Evolutionary conservation across 2,329 filamentous ascomycete genomes (phyloP).

Genomic region (Curvularia hawaiiensis): DNA sequence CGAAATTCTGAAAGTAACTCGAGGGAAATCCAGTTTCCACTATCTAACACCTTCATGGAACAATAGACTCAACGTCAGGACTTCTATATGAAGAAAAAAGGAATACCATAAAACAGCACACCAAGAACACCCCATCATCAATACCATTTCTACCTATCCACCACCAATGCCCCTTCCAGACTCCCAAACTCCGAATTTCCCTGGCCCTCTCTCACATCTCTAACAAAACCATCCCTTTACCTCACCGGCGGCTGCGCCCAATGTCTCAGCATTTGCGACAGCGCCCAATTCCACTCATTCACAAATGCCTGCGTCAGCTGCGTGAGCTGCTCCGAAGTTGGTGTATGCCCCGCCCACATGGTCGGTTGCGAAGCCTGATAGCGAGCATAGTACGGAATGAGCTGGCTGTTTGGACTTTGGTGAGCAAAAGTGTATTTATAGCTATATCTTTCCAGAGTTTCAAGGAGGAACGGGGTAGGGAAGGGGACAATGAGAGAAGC

Average conservation of each 20-base stretch:
- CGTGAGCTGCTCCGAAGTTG: conserved; percentile 60
- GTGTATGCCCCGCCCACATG: conserved; percentile 71
- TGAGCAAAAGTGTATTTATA: not conserved
- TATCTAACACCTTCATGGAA: not conserved
- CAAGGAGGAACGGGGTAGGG: not conserved
- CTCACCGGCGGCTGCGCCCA: conserved; percentile 62
- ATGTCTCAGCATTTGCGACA: conserved; percentile 70
- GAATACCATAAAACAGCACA: not conserved
- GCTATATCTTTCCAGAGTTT: not conserved
- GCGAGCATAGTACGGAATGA: conserved; percentile 66
- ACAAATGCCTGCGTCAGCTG: conserved; percentile 68
- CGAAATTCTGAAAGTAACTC: not conserved
- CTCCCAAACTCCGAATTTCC: not conserved
- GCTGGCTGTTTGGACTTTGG: conserved; percentile 50
- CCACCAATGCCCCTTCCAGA: no score
- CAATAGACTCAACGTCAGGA: not conserved
- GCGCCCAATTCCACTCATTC: conserved; percentile 69
- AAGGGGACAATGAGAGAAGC: conserved; percentile 32
- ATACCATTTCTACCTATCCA: not conserved
- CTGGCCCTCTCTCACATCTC: not conserved
- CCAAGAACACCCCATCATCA: not conserved
- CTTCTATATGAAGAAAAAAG: not conserved
- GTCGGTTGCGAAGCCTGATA: conserved; percentile 65
- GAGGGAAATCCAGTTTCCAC: not conserved
- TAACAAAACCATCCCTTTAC: conserved; percentile 3